Base-by-base conservation (phyloP, 257 asterid genomes). In the Primulina eburnea region DNA sequence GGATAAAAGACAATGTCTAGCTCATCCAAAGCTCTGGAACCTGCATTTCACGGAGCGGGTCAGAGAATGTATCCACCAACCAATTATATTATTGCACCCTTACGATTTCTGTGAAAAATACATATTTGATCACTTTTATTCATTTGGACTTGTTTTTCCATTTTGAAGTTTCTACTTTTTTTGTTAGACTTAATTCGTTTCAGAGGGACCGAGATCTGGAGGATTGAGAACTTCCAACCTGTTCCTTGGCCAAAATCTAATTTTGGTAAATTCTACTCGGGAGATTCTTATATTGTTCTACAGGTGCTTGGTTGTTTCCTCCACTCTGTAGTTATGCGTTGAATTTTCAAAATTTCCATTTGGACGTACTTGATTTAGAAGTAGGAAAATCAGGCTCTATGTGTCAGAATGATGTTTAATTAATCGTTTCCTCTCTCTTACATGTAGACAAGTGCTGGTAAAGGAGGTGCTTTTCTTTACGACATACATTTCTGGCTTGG, bases 401-500 rank as follows among this genome's bases (percentile, higher is more conserved):
- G 55, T 43, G 55, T 43, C 55, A 43, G 55, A 43, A 12, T 43
- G 14, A 4, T 59, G 52, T 53, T 29, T 29, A 58, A 59, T 66
- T 72, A 67, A 71, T 50, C 20, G 18, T 69, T 8, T 58, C 50
- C 61, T 56, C 9, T 56, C 37, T 63, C 16, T 52, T 68, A 21
- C 43, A 35, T 71, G 72, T 76, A 92, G 98, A 89, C 92, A 53
- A 82, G 80, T 80, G 76, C 95, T 82, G 94, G 93, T 68, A 93
- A 82, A 77, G 95, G 92, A 76, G 98, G 98, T 28, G 90, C 96
- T 63, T 89, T 82, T 85, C 81, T 86, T 60, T 89, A 74, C 63
- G 97, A 92, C 79, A 84, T 88, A 73, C 96, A 92, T 79, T 92
- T 90, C 82, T 92, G 98, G 98, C 89, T 93, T 64, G 98, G 98